A percentile compares a stretch with the other conserved stretches of the same genome.
These are phyloP conservation scores for Apiotrichum akiyoshidainum DNA, from an alignment of 1,284 basidiomycete species.

Conservation along the genomic window DNA sequence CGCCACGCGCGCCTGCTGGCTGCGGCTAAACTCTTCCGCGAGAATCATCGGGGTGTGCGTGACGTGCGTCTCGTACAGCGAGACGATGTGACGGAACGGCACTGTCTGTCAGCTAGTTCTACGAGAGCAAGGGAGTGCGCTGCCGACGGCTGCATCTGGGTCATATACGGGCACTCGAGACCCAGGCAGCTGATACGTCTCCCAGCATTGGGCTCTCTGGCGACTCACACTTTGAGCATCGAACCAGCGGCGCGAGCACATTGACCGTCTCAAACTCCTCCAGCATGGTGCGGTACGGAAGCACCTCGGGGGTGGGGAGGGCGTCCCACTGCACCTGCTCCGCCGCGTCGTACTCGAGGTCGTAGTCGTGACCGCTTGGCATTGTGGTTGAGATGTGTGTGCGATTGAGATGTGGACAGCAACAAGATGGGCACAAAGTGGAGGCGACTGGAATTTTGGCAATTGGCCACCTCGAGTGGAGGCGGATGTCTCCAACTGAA, in stretches of 20 bases:
- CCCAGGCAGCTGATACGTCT: too few relatives aligned
- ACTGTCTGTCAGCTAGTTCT: constrained; percentile 40
- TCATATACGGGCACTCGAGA: too few relatives aligned
- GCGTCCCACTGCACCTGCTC: constrained; percentile 20
- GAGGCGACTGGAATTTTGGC: too few relatives aligned
- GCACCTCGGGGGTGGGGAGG: constrained; percentile 36
- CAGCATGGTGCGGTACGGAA: constrained; percentile 53
- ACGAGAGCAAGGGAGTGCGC: neutral
- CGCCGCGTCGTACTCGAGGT: neutral
- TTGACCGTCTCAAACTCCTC: constrained; percentile 52
- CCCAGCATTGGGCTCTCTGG: neutral
- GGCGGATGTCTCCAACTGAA: too few relatives aligned
- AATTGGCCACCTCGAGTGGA: too few relatives aligned
- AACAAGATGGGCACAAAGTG: too few relatives aligned
- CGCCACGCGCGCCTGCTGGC: constrained; percentile 55
- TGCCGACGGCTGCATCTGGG: too few relatives aligned
- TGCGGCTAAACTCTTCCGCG: constrained; percentile 57
- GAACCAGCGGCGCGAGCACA: constrained; percentile 57
- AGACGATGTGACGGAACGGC: constrained; percentile 58
- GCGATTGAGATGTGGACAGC: too few relatives aligned
- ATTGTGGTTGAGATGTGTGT: neutral
- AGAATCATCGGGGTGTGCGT: constrained; percentile 63
- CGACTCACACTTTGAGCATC: constrained; percentile 56
- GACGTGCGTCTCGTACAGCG: constrained; percentile 58
- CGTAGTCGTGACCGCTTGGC: neutral